These are phyloP conservation scores for Thraustochytrium striatum DNA, from an alignment of 352 stramenopile genomes.

Conservation along the genomic window DNA sequence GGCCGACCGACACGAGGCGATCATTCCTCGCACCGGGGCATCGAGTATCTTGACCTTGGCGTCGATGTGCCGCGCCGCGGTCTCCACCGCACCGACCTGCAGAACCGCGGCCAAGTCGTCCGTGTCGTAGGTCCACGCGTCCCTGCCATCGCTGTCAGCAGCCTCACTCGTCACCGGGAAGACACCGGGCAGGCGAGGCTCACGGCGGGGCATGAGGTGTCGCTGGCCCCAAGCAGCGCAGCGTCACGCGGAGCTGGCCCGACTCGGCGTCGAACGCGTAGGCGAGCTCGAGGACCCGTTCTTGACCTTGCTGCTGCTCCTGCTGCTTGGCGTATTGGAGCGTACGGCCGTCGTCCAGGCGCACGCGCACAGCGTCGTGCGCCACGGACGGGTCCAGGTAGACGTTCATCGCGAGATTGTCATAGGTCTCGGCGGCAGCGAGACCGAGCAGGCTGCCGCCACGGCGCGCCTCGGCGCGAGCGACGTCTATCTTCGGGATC, in stretches of 20 bases:
- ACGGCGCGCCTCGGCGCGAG: neutral
- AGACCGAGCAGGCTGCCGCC: conserved; percentile 52
- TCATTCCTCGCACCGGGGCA: neutral
- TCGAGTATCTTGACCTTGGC: neutral
- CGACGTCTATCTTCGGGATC: conserved; percentile 45
- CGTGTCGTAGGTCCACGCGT: neutral
- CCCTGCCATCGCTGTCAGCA: neutral
- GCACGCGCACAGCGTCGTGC: conserved; percentile 48
- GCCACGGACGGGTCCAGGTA: conserved; percentile 49
- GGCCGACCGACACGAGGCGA: neutral
- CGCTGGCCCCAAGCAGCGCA: neutral
- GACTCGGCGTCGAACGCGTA: neutral
- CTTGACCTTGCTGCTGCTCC: neutral
- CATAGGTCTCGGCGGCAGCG: conserved; percentile 19
- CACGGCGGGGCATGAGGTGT: neutral
- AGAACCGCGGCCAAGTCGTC: neutral
- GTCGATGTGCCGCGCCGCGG: neutral
- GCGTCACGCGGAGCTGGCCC: neutral
- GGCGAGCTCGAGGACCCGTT: neutral
- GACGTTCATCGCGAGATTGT: conserved; percentile 48
- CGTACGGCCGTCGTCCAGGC: conserved; percentile 57
- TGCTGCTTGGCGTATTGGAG: conserved; percentile 50
- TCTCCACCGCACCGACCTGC: neutral
- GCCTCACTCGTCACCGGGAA: neutral
- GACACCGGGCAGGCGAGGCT: neutral